Evolutionary conservation across 2,329 filamentous ascomycete genomes (phyloP).

Genomic region (Cytospora leucostoma): DNA sequence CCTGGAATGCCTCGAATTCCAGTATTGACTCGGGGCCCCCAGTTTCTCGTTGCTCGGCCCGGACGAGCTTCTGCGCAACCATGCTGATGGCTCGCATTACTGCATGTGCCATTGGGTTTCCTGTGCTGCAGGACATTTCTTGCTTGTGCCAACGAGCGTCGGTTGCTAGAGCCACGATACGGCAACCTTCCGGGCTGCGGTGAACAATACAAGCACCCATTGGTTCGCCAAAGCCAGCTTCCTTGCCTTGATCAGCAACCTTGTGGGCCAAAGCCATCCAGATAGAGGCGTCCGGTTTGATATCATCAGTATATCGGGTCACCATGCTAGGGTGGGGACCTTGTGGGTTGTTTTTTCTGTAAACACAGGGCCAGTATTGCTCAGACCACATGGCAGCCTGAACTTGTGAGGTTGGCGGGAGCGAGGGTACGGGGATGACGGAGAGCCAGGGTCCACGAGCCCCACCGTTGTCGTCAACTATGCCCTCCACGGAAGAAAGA

Average conservation of each 20-base stretch:
- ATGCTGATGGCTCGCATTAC: conserved; percentile 80
- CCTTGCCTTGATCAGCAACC: conserved; percentile 61
- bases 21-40: conserved; percentile 42
- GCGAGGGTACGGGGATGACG: conserved; percentile 67
- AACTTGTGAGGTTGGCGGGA: conserved; percentile 73
- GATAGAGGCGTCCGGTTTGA: conserved; percentile 61
- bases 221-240: conserved; percentile 62
- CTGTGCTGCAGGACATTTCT: conserved; percentile 49
- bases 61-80: conserved; percentile 69
- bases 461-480: conserved; percentile 41
- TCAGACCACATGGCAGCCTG: conserved; percentile 75
- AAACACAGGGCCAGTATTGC: conserved; percentile 81
- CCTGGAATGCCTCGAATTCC: conserved; percentile 65
- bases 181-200: conserved; percentile 49
- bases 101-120: conserved; percentile 77
- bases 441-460: conserved; percentile 54
- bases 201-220: conserved; percentile 78
- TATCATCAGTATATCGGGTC: conserved; percentile 67
- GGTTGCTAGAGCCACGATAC: conserved; percentile 71
- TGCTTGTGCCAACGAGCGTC: conserved; percentile 71
- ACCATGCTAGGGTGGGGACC: conserved; percentile 80
- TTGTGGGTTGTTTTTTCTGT: conserved; percentile 84
- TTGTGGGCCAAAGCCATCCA: conserved; percentile 70
- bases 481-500: conserved; percentile 51
- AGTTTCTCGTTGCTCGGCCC: conserved; percentile 50